Evolutionary conservation across 129 eudicot genomes (phyloP).

Genomic region (Logfia minima): DNA sequence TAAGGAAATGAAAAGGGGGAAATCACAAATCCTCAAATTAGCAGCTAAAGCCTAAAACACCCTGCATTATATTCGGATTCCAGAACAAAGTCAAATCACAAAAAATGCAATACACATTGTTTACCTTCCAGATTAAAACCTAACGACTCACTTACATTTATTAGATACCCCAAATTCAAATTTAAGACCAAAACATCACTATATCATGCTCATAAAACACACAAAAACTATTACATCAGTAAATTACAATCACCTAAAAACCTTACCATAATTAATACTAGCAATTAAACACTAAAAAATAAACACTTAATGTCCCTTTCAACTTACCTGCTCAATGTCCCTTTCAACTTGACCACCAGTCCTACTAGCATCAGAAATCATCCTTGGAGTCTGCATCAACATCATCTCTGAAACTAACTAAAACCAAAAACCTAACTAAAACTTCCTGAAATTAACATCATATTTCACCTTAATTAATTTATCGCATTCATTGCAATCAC

Average conservation of each 20-base stretch:
- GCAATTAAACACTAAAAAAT: background rate
- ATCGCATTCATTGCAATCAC: slow-evolving; percentile 16
- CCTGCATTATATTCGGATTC: slow-evolving; percentile 7
- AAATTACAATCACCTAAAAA: too few species aligned
- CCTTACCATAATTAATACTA: background rate
- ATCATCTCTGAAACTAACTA: slow-evolving; percentile 20
- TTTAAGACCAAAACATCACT: slow-evolving; percentile 1
- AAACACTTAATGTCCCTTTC: slow-evolving; percentile 52
- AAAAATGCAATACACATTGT: slow-evolving; percentile 14
- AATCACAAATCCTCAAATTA: slow-evolving; percentile 18
- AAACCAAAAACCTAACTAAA: slow-evolving; percentile 33
- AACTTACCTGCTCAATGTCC: slow-evolving; percentile 84
- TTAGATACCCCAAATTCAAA: slow-evolving; percentile 2
- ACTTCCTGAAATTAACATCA: slow-evolving; percentile 27
- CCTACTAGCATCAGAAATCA: slow-evolving; percentile 63
- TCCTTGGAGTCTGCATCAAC: slow-evolving; percentile 55
- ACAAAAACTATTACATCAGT: background rate
- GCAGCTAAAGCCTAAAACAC: slow-evolving; percentile 10
- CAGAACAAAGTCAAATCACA: background rate
- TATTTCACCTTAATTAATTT: slow-evolving; percentile 3
- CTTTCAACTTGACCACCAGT: slow-evolving; percentile 71
- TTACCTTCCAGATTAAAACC: slow-evolving; percentile 4
- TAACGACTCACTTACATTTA: slow-evolving; percentile 5
- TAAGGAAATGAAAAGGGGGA: slow-evolving; percentile 2
- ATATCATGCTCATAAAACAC: slow-evolving; percentile 16